Conservation (phyloP, 2,329 filamentous ascomycete species). For the Emericellopsis cladophorae region DNA sequence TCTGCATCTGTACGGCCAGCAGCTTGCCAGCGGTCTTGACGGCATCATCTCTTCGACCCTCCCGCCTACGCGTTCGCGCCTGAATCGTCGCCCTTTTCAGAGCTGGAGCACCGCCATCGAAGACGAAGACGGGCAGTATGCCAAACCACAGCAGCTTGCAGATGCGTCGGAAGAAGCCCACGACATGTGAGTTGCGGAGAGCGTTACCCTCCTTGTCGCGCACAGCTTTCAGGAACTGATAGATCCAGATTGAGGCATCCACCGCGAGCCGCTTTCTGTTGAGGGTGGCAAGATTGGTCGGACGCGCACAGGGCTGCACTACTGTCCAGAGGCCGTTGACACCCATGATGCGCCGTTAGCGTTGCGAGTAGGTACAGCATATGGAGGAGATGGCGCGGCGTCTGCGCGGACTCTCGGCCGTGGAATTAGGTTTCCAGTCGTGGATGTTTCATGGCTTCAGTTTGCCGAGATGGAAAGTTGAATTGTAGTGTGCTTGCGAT, state of each 20-base stretch:
- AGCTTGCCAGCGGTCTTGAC: conserved; percentile 82
- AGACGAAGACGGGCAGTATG: conserved; percentile 93
- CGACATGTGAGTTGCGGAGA: conserved; percentile 85
- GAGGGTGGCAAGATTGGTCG: conserved; percentile 89
- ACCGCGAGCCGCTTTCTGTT: conserved; percentile 94
- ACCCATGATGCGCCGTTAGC: conserved; percentile 53
- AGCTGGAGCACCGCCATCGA: conserved; percentile 85
- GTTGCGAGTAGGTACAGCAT: no score
- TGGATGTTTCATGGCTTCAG: no score
- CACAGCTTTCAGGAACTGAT: conserved; percentile 97
- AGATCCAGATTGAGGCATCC: conserved; percentile 99
- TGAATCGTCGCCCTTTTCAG: conserved; percentile 87
- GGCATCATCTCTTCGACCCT: conserved; percentile 88
- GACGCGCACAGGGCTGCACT: conserved; percentile 85
- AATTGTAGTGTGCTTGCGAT: no score
- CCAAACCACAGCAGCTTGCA: conserved; percentile 97
- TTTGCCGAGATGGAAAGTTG: no score
- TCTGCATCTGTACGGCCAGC: conserved; percentile 87
- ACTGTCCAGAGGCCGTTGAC: conserved; percentile 97
- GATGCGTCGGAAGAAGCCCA: conserved; percentile 95
- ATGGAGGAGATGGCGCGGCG: no score
- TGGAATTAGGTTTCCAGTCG: no score
- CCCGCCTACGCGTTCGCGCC: conserved; percentile 63
- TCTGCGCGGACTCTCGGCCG: no score
- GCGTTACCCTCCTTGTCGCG: conserved; percentile 98